Conservation (phyloP, 768 basidiomycete genomes). For the Lepiota brunneoincarnata region DNA sequence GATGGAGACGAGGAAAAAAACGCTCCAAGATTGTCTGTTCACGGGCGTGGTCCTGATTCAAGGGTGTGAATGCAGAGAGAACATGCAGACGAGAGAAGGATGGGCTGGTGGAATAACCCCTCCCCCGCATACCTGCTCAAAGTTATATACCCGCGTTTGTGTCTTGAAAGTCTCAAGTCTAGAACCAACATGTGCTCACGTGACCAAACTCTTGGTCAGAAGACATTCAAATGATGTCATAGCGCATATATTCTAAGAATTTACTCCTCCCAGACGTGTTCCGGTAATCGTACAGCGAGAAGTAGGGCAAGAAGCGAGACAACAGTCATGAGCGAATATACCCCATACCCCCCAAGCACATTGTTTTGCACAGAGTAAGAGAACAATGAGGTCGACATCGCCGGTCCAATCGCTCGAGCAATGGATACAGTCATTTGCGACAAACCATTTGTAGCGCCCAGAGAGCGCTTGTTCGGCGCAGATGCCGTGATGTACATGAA, state of each 20-base stretch:
- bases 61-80: too few species aligned
- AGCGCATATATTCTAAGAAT: too few species aligned
- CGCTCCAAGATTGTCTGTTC: too few species aligned
- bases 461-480: conserved; percentile 44
- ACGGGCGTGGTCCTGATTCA: too few species aligned
- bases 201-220: too few species aligned
- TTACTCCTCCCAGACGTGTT: conserved; percentile 32
- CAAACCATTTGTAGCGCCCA: conserved; percentile 53
- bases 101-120: too few species aligned
- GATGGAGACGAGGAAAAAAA: too few species aligned
- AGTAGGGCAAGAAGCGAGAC: conserved; percentile 30
- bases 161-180: too few species aligned
- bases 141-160: too few species aligned
- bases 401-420: conserved; percentile 49
- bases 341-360: conserved; percentile 42
- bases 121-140: too few species aligned
- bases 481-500: conserved; percentile 51
- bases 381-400: conserved; percentile 47
- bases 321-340: conserved; percentile 36
- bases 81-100: too few species aligned
- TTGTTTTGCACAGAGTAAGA: conserved; percentile 49
- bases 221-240: background rate
- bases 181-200: too few species aligned
- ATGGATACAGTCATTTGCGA: conserved; percentile 42
- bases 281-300: conserved; percentile 33